Base-by-base conservation (phyloP, 768 basidiomycete genomes). In the Boletus reticuloceps region DNA sequence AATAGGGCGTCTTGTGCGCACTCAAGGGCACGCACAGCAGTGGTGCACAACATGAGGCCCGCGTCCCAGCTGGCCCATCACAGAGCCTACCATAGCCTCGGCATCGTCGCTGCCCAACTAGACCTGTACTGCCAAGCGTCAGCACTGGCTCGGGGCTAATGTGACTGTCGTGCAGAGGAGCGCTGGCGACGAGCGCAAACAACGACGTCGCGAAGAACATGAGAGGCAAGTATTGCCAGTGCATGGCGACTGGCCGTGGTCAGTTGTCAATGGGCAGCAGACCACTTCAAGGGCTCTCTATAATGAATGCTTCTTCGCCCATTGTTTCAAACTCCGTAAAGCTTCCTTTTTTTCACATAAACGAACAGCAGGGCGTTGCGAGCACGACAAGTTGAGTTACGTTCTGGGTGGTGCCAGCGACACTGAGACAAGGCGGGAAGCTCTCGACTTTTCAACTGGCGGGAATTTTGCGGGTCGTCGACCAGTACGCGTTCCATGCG, bases 61-160 rank as follows among this genome's bases (percentile, higher is more conserved):
- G 49, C 47, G 63, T 38, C 20, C 64, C 63, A 25, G 32, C 41
- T 6, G 53, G 55, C 60, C 55, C 62, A 29, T 62, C 55, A n/a
- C 64, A 64, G 0, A 65, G 14, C 6, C 44, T 27, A 9, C 58
- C 58, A 10, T 45, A 40, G 0, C 14, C 14, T 8, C 43, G 41
- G 10, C 62, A 61, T 16, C 12, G 16, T 17, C 29, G 25, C n/a
- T 49, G 27, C 8, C 36, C 42, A 45, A 7, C 27, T 9, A 25
- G 25, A 25, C 41, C 37, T 2, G n/a, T 3, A 9, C 20, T 34
- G 37, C 25, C 47, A 29, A 52, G 48, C 5, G 52, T 11, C n/a
- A 29, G 14, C 12, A 27, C 43, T 17, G 22, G 22, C 39, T 36
- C 38, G n/a, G 36, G 25, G 41, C 20, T 41, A 3, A 34, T 5